phyloP scores from a whole-genome alignment of 768 basidiomycete species.

The Serendipita sp. region DNA sequence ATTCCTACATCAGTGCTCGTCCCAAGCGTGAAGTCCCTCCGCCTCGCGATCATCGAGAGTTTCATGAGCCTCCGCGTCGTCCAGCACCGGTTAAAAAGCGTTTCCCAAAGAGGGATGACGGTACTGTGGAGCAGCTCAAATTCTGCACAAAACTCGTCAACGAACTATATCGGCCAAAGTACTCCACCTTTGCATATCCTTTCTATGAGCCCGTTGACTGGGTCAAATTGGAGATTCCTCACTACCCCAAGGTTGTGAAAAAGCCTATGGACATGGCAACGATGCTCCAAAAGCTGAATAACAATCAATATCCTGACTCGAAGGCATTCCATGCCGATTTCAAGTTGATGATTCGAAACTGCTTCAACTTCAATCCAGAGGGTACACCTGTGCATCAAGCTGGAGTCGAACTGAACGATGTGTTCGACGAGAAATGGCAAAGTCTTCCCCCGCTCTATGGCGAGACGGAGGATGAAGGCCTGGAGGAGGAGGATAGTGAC shows the following conservation, averaged over 20 bases:
- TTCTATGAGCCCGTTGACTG: conserved; percentile 94
- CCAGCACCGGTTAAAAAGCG: conserved; percentile 40
- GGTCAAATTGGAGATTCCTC: conserved; percentile 60
- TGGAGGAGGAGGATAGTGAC: conserved; percentile 48
- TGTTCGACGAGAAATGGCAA: conserved; percentile 91
- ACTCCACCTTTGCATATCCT: conserved; percentile 52
- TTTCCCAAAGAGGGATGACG: conserved; percentile 36
- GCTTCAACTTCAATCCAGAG: conserved; percentile 78
- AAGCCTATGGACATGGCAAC: conserved; percentile 90
- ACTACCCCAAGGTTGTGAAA: conserved; percentile 78
- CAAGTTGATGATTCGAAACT: conserved; percentile 89
- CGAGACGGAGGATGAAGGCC: conserved; percentile 35
- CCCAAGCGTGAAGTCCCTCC: conserved; percentile 97
- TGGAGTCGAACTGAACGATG: conserved; percentile 64
- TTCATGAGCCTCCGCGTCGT: conserved; percentile 62
- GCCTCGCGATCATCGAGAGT: conserved; percentile 66
- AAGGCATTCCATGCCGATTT: conserved; percentile 79
- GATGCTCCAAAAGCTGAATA: conserved; percentile 73
- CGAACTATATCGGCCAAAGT: conserved; percentile 67
- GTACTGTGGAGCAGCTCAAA: conserved; percentile 66
- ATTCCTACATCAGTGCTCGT: conserved; percentile 40
- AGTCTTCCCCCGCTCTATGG: conserved; percentile 47
- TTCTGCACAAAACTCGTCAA: conserved; percentile 62
- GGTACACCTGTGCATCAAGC: conserved; percentile 77
- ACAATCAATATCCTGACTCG: conserved; percentile 57